Base-by-base conservation (phyloP, 345 rosid species). In the Gossypium rotundifolium region DNA sequence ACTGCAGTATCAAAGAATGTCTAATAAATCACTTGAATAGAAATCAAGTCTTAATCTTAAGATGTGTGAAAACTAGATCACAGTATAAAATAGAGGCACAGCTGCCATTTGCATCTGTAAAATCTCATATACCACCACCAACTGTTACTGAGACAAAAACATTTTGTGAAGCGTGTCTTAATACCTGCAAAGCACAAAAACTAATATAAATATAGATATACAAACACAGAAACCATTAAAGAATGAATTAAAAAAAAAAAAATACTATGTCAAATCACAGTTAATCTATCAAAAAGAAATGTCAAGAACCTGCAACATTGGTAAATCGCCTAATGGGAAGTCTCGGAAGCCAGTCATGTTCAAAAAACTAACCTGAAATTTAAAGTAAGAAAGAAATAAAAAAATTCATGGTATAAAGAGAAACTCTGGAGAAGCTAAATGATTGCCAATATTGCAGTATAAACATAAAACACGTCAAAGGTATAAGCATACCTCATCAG, bases 61-160 rank as follows among this genome's bases (percentile, higher is more conserved):
- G 22, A 42, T 58, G 22, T 48, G 11, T 17, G 52, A 60, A 62
- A 5, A 58, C 29, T 8, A 14, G 9, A 40, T 42, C 68, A 67
- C 9, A 53, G 60, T 18, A 67, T 8, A 52, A 64, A 10, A 68
- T 8, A 48, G 10, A 52, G n/a, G 63, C 14, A 55, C 83, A 90
- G 98, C 93, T 93, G 85, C 96, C 99, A 78, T 82, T 91, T 73
- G 96, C 93, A 78, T 95, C 98, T 3, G 91, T 93, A 79, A 93
- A 95, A 82, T 95, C 98, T 83, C 98, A 83, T 67, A 95, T 90
- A 72, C 99, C 98, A 84, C 99, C 98, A 81, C 99, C 99, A 74
- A 95, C 98, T 17, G 98, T 88, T 75, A 95, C 82, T 25, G 99
- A 98, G 48, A 93, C 99, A 87, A 95, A 95, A 74, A 93, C 97